Conservation (phyloP, 2,329 filamentous ascomycete genomes). For the Ophiocordyceps sinensis region DNA sequence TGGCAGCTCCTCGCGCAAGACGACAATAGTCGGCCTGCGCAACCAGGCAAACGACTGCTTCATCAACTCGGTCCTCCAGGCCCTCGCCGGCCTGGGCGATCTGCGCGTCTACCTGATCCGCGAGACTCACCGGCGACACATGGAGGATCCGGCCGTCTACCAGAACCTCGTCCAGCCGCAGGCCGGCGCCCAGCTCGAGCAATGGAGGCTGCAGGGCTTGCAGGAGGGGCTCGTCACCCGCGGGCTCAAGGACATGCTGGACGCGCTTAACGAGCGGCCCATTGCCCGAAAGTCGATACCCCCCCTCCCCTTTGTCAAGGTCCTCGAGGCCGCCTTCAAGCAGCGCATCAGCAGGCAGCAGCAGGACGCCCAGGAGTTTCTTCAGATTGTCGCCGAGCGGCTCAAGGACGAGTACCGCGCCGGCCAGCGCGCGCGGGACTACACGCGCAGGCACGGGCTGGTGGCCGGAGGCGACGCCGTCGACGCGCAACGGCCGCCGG, state of each 20-base stretch:
- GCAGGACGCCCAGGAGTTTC: conserved; percentile 93
- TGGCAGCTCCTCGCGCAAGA: conserved; percentile 50
- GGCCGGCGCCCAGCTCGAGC: conserved; percentile 26
- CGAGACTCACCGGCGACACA: conserved; percentile 69
- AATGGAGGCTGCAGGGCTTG: conserved; percentile 51
- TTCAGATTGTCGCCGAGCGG: conserved; percentile 85
- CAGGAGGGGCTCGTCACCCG: conserved; percentile 74
- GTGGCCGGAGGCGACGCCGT: conserved; percentile 1
- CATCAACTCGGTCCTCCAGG: conserved; percentile 93
- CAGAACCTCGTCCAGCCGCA: conserved; percentile 40
- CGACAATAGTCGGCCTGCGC: conserved; percentile 72
- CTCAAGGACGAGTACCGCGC: conserved; percentile 91
- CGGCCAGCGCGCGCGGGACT: conserved; percentile 55
- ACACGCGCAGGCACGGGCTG: conserved; percentile 26
- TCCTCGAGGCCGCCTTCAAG: conserved; percentile 72
- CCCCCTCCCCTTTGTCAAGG: conserved; percentile 67
- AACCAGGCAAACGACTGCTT: conserved; percentile 95
- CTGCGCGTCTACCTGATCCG: conserved; percentile 83
- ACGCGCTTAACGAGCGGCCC: conserved; percentile 82
- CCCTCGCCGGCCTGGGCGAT: conserved; percentile 78
- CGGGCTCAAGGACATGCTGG: conserved; percentile 83
- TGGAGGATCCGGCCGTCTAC: conserved; percentile 70
- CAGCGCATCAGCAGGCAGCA: conserved; percentile 88
- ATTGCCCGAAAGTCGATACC: conserved; percentile 90
- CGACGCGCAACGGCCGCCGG: neutral